Evolutionary conservation across 495 filamentous ascomycete genomes (phyloP).

Genomic region (Hyphodiscus hymeniophilus): DNA sequence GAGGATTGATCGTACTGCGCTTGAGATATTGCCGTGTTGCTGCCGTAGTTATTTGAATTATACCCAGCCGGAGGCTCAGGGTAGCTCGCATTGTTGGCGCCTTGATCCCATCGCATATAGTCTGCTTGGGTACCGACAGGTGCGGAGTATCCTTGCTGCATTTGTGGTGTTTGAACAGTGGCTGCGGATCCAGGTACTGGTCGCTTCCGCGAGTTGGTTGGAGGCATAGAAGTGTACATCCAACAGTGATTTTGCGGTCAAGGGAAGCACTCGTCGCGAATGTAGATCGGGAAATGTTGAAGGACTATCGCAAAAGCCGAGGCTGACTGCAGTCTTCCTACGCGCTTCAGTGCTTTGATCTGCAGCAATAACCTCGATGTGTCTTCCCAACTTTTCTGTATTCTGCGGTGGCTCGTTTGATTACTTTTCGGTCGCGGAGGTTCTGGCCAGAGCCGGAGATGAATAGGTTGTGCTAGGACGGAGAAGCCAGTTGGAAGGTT

Average conservation of each 20-base stretch:
- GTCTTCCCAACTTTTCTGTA: background rate
- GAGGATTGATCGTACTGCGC: constrained; percentile 30
- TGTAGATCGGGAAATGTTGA: background rate
- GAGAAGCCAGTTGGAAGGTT: background rate
- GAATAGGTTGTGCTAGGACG: constrained; percentile 5
- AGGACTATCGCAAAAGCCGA: constrained; percentile 8
- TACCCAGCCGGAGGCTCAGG: constrained; percentile 24
- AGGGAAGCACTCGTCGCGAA: constrained; percentile 1
- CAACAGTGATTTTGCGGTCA: constrained; percentile 10
- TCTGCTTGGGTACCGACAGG: constrained; percentile 42
- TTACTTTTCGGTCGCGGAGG: constrained; percentile 5
- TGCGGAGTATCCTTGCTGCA: constrained; percentile 23
- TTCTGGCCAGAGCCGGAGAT: constrained; percentile 16
- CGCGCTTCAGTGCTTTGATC: constrained; percentile 6
- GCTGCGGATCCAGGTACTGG: constrained; percentile 64
- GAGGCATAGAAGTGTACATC: constrained; percentile 23
- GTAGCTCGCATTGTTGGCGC: constrained; percentile 27
- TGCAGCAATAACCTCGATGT: constrained; percentile 1
- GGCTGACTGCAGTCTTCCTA: constrained; percentile 23
- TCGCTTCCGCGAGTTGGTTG: constrained; percentile 57
- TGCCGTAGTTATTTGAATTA: constrained; percentile 23
- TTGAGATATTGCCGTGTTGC: constrained; percentile 28
- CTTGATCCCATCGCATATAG: constrained; percentile 46
- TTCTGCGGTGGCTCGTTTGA: constrained; percentile 1
- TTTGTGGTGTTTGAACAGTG: constrained; percentile 9